phyloP scores from a whole-genome alignment of 345 rosid species.

The Xanthoceras sorbifolium region DNA sequence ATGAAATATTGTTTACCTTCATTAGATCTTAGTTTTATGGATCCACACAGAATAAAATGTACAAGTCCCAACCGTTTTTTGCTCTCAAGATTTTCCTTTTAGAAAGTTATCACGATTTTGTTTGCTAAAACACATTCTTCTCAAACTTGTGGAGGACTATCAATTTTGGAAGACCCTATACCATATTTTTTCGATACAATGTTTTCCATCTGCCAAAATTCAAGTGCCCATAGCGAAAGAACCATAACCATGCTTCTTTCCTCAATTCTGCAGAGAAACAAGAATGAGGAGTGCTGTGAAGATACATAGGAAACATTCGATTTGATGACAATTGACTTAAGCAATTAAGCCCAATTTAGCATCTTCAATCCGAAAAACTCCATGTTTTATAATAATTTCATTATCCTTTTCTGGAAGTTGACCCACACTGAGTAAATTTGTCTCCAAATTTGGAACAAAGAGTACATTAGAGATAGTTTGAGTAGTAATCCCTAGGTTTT shows the following conservation, averaged over 20 bases:
- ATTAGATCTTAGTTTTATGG: neutral
- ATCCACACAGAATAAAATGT: neutral
- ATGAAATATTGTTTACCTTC: slow-evolving; percentile 3
- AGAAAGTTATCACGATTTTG: neutral
- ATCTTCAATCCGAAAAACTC: neutral
- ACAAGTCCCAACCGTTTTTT: neutral
- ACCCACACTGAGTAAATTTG: neutral
- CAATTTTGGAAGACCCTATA: no score
- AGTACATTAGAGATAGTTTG: neutral
- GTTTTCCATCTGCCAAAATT: no score
- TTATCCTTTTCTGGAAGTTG: no score
- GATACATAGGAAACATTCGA: neutral
- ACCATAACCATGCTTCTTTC: no score
- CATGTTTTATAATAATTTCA: neutral
- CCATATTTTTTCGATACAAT: no score
- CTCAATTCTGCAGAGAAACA: neutral
- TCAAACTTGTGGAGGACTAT: no score
- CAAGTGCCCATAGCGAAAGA: no score
- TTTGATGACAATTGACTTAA: neutral
- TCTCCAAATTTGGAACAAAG: neutral
- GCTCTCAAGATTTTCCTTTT: neutral
- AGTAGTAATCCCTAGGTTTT: neutral
- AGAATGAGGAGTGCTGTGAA: neutral
- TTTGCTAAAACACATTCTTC: neutral
- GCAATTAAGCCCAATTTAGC: neutral